Percentiles rank a stretch among this genome's conserved stretches.
Conservation (phyloP, 2,329 filamentous ascomycete genomes). For the Aspergillus transmontanensis region DNA sequence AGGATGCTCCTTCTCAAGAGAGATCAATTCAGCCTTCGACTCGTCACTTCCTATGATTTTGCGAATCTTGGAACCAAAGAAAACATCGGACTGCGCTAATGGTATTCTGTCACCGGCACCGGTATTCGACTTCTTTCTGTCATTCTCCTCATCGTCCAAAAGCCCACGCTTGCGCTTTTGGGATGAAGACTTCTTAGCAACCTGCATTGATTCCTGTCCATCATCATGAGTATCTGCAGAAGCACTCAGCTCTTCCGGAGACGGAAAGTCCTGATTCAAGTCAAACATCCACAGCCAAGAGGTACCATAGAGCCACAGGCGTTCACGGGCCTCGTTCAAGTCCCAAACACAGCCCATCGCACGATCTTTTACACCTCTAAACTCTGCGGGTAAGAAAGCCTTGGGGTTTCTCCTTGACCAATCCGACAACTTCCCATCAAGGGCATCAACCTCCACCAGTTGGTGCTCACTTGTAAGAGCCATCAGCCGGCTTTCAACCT, state of each 20-base stretch:
- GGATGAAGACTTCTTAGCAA: constrained; percentile 19
- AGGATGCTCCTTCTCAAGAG: constrained; percentile 32
- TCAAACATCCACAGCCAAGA: constrained; percentile 94
- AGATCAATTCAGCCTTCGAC: constrained; percentile 36
- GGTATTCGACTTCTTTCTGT: constrained; percentile 50
- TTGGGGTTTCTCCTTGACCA: constrained; percentile 86
- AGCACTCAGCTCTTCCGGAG: constrained; percentile 33
- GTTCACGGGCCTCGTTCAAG: constrained; percentile 55
- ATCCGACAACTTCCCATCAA: constrained; percentile 73
- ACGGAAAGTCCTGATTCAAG: constrained; percentile 67
- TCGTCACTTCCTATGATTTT: constrained; percentile 48
- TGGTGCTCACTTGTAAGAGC: constrained; percentile 67
- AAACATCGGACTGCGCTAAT: constrained; percentile 45
- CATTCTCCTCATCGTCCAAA: constrained; percentile 40
- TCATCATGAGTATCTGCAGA: constrained; percentile 28
- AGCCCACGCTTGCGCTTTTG: constrained; percentile 49
- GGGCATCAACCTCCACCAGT: constrained; percentile 76
- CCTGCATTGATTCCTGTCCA: constrained; percentile 23
- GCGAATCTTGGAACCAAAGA: constrained; percentile 51
- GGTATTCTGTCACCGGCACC: constrained; percentile 60
- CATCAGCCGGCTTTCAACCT: constrained; percentile 58
- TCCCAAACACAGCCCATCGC: constrained; percentile 88
- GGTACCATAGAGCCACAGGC: constrained; percentile 85
- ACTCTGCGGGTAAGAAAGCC: constrained; percentile 72
- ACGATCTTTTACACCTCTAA: constrained; percentile 73